Conservation (phyloP, 2,329 filamentous ascomycete genomes). For the Exserohilum turcica region DNA sequence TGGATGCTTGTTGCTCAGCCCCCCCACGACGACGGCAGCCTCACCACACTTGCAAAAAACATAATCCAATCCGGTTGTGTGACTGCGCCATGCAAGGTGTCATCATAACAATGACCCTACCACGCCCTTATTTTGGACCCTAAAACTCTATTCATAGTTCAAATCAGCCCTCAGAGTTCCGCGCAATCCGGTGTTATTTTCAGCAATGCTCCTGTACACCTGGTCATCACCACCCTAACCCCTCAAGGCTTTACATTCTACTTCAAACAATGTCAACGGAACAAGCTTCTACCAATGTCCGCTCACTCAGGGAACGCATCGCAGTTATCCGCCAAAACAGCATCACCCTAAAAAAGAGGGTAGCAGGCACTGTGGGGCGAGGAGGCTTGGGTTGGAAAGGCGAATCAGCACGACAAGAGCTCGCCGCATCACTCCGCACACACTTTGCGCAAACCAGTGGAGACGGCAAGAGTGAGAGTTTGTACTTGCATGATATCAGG, state of each 20-base stretch:
- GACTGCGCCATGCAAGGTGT: not conserved
- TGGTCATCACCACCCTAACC: not conserved
- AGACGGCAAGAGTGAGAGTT: not conserved
- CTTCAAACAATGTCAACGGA: not conserved
- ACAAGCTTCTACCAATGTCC: not conserved
- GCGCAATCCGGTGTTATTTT: not conserved
- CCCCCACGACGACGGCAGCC: not conserved
- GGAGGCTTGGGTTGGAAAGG: not conserved
- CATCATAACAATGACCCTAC: not conserved
- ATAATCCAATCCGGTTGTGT: not conserved
- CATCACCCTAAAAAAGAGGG: not conserved
- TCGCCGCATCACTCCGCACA: not conserved
- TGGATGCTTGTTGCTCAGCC: not conserved
- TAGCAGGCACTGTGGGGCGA: not conserved
- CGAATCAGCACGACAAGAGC: not conserved
- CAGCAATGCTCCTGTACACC: not conserved
- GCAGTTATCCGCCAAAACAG: not conserved
- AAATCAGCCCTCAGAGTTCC: not conserved
- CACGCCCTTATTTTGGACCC: not conserved
- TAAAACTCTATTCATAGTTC: not conserved
- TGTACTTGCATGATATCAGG: not conserved
- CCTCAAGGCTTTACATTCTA: not conserved
- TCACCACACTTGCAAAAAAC: not conserved
- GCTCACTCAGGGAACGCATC: slow-evolving; percentile 3
- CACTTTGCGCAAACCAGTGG: not conserved